A percentile compares a stretch with the other conserved stretches of the same genome.
phyloP scores from a whole-genome alignment of 139 green algal species.

The Chlamydomonas incerta region DNA sequence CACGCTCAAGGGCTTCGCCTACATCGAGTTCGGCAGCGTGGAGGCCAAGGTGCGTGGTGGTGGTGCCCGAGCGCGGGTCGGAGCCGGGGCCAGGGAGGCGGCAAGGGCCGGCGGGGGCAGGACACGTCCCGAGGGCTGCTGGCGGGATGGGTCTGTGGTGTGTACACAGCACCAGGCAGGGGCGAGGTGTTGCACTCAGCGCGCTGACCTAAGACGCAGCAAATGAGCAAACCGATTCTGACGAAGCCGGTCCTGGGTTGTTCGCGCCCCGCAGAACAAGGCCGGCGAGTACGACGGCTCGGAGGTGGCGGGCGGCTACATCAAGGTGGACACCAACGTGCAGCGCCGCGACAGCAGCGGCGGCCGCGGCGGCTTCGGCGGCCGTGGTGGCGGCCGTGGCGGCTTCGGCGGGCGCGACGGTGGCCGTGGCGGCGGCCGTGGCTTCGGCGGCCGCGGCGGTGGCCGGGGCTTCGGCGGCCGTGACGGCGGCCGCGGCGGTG shows the following conservation, averaged over 20 bases:
- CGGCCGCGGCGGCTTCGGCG: constrained; percentile 21
- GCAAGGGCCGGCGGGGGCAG: too few species aligned
- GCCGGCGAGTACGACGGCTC: constrained; percentile 70
- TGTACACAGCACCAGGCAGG: too few species aligned
- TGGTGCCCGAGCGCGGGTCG: too few species aligned
- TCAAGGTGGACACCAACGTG: constrained; percentile 76
- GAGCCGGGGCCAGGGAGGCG: too few species aligned
- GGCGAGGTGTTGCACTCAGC: too few species aligned
- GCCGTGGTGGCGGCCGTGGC: constrained; percentile 36
- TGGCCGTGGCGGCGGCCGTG: constrained; percentile 36
- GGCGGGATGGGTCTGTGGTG: too few species aligned
- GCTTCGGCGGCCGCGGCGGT: constrained; percentile 41
- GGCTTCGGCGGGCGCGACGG: constrained; percentile 26
- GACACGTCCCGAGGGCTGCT: too few species aligned
- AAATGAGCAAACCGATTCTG: too few species aligned
- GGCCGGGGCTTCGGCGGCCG: constrained; percentile 36
- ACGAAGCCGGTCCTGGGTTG: too few species aligned
- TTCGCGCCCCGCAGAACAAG: constrained; percentile 43
- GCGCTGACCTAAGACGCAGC: too few species aligned
- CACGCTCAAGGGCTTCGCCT: constrained; percentile 80
- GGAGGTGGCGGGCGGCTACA: constrained; percentile 62
- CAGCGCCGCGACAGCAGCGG: constrained; percentile 4
- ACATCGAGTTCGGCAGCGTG: constrained; percentile 74
- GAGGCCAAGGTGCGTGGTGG: constrained; percentile 58
- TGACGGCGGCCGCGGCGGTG: constrained; percentile 24